Evolutionary conservation across 2,329 filamentous ascomycete genomes (phyloP).

Genomic region (Grosmannia clavigera): DNA sequence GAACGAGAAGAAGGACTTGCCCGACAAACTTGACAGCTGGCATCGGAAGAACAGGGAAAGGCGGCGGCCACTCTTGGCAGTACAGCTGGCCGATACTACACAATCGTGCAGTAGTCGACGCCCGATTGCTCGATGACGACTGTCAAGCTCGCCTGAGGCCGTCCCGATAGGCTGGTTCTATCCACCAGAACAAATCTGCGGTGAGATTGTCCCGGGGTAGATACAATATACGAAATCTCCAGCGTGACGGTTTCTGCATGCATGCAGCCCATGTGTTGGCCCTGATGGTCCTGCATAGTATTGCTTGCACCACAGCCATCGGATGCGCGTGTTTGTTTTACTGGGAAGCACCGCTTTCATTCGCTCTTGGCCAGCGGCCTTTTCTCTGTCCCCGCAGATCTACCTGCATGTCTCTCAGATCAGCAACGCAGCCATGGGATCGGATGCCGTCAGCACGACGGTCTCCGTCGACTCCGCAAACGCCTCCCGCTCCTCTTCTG

Average conservation of each 20-base stretch:
- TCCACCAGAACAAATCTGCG: background rate
- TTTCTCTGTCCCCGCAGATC: background rate
- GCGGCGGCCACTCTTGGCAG: background rate
- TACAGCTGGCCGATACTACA: conserved; percentile 5
- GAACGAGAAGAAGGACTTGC: background rate
- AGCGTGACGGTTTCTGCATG: no score
- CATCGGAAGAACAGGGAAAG: background rate
- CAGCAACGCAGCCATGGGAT: background rate
- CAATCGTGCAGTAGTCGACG: background rate
- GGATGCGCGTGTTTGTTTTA: no score
- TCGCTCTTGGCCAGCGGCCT: background rate
- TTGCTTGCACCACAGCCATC: background rate
- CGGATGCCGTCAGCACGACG: background rate
- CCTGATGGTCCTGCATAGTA: background rate
- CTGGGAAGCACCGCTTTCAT: background rate
- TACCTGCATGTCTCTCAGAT: background rate
- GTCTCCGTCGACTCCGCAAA: background rate
- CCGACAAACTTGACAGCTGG: conserved; percentile 3
- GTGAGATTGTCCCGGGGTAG: background rate
- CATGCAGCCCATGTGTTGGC: conserved; percentile 7
- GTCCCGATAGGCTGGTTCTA: conserved; percentile 1
- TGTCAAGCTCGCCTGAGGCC: background rate
- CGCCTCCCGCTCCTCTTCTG: background rate
- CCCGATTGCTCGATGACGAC: conserved; percentile 1
- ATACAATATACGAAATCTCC: no score